Conservation (phyloP, 139 green algal species). For the Chlamydomonas urium region DNA sequence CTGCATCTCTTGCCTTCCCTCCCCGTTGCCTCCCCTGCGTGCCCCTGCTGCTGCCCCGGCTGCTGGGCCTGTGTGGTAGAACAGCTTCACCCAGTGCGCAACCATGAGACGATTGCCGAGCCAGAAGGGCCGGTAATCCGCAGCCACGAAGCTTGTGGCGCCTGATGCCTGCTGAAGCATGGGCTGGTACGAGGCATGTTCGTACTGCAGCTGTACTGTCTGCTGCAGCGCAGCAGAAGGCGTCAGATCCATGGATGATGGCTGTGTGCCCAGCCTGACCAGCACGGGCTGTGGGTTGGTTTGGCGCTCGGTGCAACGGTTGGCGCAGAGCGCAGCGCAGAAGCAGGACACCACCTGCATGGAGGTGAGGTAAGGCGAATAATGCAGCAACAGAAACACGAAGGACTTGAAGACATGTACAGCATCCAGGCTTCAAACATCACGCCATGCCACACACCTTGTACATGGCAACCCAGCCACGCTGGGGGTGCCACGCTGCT, state of each 20-base stretch:
- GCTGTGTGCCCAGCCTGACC: not conserved
- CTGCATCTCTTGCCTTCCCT: not conserved
- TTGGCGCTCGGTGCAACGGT: not conserved
- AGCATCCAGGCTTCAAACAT: not conserved
- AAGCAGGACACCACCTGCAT: not conserved
- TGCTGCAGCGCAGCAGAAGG: no score
- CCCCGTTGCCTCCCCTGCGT: not conserved
- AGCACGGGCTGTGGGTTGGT: not conserved
- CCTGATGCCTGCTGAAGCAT: not conserved
- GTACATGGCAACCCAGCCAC: not conserved
- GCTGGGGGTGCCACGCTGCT: not conserved
- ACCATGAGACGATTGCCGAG: not conserved
- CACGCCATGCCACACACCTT: not conserved
- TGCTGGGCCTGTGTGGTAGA: not conserved
- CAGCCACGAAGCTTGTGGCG: not conserved
- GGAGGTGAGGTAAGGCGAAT: not conserved
- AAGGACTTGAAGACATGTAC: not conserved
- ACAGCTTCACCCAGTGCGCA: not conserved
- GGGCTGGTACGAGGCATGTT: not conserved
- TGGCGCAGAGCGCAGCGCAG: not conserved
- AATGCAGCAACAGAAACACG: not conserved
- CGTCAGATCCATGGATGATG: not conserved
- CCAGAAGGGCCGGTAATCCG: not conserved
- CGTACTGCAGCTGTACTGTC: not conserved
- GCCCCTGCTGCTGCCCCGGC: not conserved